A percentile compares a stretch with the other conserved stretches of the same genome.
Conservation (phyloP, 768 basidiomycete species). For the Amanita rubescens region DNA sequence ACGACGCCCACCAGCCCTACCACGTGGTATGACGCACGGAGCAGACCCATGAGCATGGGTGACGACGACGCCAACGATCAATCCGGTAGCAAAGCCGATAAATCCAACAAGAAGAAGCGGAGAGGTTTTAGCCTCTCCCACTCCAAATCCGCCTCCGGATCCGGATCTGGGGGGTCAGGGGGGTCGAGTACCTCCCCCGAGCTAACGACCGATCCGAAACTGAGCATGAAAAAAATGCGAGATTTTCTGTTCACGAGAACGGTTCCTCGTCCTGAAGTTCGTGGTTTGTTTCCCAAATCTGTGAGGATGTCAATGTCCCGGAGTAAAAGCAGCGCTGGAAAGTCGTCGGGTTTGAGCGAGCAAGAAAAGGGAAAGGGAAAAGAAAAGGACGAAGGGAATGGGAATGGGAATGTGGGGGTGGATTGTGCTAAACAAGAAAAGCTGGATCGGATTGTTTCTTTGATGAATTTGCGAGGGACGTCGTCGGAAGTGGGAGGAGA, state of each 20-base stretch:
- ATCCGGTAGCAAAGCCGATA: neutral
- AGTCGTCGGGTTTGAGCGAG: neutral
- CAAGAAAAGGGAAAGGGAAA: slow-evolving; percentile 3
- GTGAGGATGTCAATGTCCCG: slow-evolving; percentile 2
- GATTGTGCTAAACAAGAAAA: neutral
- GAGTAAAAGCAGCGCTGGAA: neutral
- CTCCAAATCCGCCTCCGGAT: neutral
- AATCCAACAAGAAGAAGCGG: neutral
- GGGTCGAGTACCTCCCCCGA: neutral
- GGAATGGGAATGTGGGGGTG: neutral
- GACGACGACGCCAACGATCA: neutral
- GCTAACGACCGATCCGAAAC: neutral
- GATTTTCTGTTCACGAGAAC: slow-evolving; percentile 7
- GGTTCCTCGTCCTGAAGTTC: slow-evolving; percentile 3
- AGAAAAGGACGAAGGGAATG: neutral
- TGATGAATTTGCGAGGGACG: neutral
- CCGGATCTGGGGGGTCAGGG: neutral
- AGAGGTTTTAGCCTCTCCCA: neutral
- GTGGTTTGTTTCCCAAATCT: neutral
- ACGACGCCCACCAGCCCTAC: slow-evolving; percentile 5
- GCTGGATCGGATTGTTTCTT: neutral
- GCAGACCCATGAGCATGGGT: slow-evolving; percentile 2
- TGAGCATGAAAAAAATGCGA: slow-evolving; percentile 7
- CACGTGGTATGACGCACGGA: slow-evolving; percentile 4
- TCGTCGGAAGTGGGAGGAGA: neutral